phyloP scores from a whole-genome alignment of 345 rosid genomes.

The Pistacia integerrima region DNA sequence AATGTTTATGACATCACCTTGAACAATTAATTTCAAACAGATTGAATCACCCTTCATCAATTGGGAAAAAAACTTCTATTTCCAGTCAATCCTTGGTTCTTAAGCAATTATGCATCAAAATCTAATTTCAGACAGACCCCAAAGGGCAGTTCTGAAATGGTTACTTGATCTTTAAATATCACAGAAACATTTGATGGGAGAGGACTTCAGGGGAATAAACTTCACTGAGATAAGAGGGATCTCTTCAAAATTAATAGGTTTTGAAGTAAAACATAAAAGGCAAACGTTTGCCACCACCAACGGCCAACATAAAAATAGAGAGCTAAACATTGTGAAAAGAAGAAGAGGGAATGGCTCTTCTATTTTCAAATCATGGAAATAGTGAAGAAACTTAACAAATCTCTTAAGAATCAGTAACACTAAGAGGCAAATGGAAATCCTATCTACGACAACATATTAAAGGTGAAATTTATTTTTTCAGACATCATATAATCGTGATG shows the following conservation, averaged over 20 bases:
- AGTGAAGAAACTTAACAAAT: background rate
- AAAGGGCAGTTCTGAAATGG: too few relatives aligned
- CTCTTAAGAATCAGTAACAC: background rate
- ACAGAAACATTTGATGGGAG: background rate
- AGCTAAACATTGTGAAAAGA: background rate
- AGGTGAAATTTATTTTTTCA: background rate
- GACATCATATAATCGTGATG: background rate
- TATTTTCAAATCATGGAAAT: background rate
- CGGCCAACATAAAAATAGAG: background rate
- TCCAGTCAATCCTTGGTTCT: background rate
- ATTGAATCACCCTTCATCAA: background rate
- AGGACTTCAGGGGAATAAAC: background rate
- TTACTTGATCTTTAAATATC: too few relatives aligned
- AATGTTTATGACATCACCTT: background rate
- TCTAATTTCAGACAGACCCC: background rate
- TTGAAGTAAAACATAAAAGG: background rate
- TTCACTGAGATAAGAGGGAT: background rate
- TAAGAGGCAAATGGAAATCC: background rate
- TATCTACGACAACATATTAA: background rate
- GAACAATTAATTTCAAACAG: background rate
- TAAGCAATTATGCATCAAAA: background rate
- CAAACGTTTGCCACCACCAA: background rate
- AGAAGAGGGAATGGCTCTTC: background rate
- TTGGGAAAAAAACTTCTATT: background rate
- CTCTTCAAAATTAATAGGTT: background rate